Base-by-base conservation (phyloP, 345 rosid genomes). In the Eucalyptus caleyi region DNA sequence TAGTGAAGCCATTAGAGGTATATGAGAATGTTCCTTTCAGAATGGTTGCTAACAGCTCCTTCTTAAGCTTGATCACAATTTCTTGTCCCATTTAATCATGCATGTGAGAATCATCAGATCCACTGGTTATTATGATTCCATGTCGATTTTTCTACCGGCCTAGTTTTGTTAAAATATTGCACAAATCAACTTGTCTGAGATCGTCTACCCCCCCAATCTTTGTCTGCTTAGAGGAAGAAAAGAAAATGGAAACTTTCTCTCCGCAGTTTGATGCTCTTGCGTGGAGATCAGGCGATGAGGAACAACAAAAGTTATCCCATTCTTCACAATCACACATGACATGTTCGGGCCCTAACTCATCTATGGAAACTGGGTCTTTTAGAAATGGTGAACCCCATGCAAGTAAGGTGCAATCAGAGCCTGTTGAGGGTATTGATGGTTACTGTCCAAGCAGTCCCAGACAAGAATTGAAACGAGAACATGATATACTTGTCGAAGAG, bases 181-280 rank as follows among this genome's bases (percentile, higher is more conserved):
- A 42, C 37, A 47, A 2, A 54, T 69, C 15, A 47, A 53, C 86
- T 19, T 88, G 47, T 19, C 85, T 82, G 62, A 88, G 40, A 85
- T 88, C 67, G 7, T 81, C 7, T 0, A 9, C 45, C 19, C 18
- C 9, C 16, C n/a, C 49, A 23, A 24, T 6, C 81, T 90, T 87
- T 88, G 51, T 81, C 53, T 93, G 87, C 88, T 91, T 14, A 97
- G 98, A 89, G 92, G 97, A 96, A 86, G 99, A 97, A 90, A 92
- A 90, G 91, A 40, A 32, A 62, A 23, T 0, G 16, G 90, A 37
- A 26, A 45, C 1, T 51, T 96, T 94, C 90, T 96, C 99, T 12
- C 97, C 97, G 3, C 97, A 94, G 90, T 87, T 96, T 86, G 94
- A 91, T 89, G 30, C 82, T 89, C 93, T 49, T 89, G 69, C 87